A percentile compares a stretch with the other conserved stretches of the same genome.
These are phyloP conservation scores for Penicillium paneum DNA, from an alignment of 2,329 filamentous ascomycete species.

Conservation along the genomic window DNA sequence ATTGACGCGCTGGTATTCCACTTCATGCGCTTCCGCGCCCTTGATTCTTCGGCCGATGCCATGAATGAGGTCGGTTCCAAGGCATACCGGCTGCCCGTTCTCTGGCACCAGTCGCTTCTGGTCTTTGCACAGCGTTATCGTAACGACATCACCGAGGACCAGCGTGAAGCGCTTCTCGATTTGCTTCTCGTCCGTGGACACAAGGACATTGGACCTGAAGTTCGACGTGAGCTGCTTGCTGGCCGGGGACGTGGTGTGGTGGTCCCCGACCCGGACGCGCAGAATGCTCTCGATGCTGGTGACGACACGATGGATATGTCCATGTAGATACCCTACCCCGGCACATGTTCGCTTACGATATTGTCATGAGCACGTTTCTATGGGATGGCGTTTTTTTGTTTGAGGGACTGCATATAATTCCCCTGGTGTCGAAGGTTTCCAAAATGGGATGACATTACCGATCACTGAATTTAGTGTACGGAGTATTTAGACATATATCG, in stretches of 20 bases:
- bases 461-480: slow-evolving; percentile 1
- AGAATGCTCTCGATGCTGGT: slow-evolving; percentile 62
- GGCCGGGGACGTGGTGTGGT: slow-evolving; percentile 80
- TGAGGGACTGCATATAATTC: slow-evolving; percentile 23
- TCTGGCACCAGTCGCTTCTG: slow-evolving; percentile 93
- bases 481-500: slow-evolving; percentile 2
- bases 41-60: slow-evolving; percentile 56
- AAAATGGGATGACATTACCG: slow-evolving; percentile 10
- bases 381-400: slow-evolving; percentile 25
- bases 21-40: slow-evolving; percentile 81
- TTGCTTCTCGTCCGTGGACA: slow-evolving; percentile 81
- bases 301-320: slow-evolving; percentile 89
- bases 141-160: slow-evolving; percentile 94
- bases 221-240: slow-evolving; percentile 80
- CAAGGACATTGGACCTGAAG: slow-evolving; percentile 83
- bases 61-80: slow-evolving; percentile 52
- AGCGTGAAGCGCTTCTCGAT: slow-evolving; percentile 86
- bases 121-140: slow-evolving; percentile 92
- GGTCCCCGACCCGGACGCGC: slow-evolving; percentile 46
- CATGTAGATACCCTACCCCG: slow-evolving; percentile 27
- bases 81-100: slow-evolving; percentile 71
- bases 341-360: slow-evolving; percentile 25
- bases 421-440: slow-evolving; percentile 18
- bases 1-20: slow-evolving; percentile 95
- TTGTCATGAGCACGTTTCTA: slow-evolving; percentile 27